Evolutionary conservation across 2,329 filamentous ascomycete genomes (phyloP).

Genomic region (Ascochyta pisi): DNA sequence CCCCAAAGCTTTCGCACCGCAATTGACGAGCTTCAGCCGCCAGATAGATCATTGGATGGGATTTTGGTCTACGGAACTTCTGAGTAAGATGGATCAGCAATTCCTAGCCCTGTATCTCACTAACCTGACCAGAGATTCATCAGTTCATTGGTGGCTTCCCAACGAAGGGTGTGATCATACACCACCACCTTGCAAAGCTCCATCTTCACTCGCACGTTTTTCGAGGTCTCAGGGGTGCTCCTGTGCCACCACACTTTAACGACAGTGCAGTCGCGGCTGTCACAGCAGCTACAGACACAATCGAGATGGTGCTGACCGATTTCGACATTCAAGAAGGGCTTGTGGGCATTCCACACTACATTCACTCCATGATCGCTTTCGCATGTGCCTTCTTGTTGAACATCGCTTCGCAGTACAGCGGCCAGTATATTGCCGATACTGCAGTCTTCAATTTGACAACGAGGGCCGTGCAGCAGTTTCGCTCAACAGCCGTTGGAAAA

Average conservation of each 20-base stretch:
- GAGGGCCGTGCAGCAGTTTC: conserved; percentile 51
- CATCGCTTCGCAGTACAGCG: conserved; percentile 53
- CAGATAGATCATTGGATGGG: conserved; percentile 61
- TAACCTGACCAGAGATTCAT: conserved; percentile 50
- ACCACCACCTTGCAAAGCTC: conserved; percentile 62
- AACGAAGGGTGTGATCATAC: conserved; percentile 59
- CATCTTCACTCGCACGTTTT: conserved; percentile 60
- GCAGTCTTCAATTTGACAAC: conserved; percentile 50
- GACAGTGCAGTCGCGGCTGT: conserved; percentile 57
- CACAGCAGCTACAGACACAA: conserved; percentile 54
- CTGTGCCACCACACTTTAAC: conserved; percentile 57
- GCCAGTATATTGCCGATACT: conserved; percentile 49
- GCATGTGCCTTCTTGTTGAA: conserved; percentile 62
- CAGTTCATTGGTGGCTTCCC: conserved; percentile 58
- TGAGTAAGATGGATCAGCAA: conserved; percentile 43
- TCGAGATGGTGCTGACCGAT: conserved; percentile 55
- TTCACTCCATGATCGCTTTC: conserved; percentile 62
- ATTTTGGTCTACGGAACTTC: conserved; percentile 55
- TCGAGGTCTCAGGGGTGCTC: conserved; percentile 55
- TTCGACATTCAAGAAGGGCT: conserved; percentile 52
- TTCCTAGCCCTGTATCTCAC: neutral
- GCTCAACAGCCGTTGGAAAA: conserved; percentile 51
- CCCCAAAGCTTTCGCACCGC: conserved; percentile 59
- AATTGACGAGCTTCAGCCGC: conserved; percentile 52
- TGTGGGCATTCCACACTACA: conserved; percentile 58